A percentile compares a stretch with the other conserved stretches of the same genome.
Evolutionary conservation across 768 basidiomycete species (phyloP).

Genomic region (Psilocybe sp.): DNA sequence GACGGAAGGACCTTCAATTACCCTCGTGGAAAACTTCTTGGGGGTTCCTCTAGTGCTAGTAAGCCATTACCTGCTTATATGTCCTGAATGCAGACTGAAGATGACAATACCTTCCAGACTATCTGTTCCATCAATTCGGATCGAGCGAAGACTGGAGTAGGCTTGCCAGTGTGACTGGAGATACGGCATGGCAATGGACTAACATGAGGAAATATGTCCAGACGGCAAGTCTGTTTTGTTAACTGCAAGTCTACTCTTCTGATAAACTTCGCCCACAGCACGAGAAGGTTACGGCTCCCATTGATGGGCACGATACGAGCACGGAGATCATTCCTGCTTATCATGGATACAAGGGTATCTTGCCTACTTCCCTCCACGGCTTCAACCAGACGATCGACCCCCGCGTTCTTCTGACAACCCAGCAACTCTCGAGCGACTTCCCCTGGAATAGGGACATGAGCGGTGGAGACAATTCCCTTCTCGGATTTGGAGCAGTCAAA

Average conservation of each 20-base stretch:
- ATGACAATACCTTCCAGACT: constrained; percentile 17
- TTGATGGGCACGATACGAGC: constrained; percentile 35
- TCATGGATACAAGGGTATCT: constrained; percentile 33
- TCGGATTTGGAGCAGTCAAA: constrained; percentile 34
- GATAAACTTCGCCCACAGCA: constrained; percentile 19
- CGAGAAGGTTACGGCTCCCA: constrained; percentile 33
- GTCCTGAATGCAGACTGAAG: background rate
- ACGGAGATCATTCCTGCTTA: constrained; percentile 34
- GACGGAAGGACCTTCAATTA: constrained; percentile 28
- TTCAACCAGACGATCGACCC: constrained; percentile 27
- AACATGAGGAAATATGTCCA: constrained; percentile 27
- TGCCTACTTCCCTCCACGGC: constrained; percentile 29
- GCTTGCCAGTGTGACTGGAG: constrained; percentile 28
- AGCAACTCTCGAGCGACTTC: constrained; percentile 28
- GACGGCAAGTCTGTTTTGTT: constrained; percentile 17
- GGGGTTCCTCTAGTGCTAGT: constrained; percentile 31
- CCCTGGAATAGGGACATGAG: constrained; percentile 31
- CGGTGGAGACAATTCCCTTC: constrained; percentile 23
- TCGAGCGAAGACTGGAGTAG: constrained; percentile 34
- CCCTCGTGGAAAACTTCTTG: constrained; percentile 31
- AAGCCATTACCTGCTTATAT: constrained; percentile 1
- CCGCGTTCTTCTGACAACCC: constrained; percentile 32
- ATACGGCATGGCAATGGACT: constrained; percentile 35
- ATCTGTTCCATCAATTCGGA: constrained; percentile 32
- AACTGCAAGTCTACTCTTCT: background rate